Evolutionary conservation across 805 yeast genomes (phyloP).

Genomic region (Brettanomyces nanus): DNA sequence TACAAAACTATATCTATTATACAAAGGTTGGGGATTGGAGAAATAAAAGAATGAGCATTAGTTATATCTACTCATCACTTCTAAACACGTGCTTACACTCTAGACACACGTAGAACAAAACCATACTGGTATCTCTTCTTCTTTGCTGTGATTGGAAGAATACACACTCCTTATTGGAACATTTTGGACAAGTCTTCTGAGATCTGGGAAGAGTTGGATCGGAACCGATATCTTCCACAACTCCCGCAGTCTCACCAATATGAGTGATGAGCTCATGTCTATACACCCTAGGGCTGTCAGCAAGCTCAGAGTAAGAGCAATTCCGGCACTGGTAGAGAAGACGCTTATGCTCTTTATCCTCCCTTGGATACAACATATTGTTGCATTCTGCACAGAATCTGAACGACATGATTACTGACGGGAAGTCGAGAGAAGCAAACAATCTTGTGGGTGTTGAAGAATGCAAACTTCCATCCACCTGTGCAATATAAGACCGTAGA

Average conservation of each 20-base stretch:
- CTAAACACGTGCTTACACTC: conserved; percentile 73
- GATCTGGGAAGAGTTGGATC: conserved; percentile 98
- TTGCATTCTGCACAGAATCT: conserved; percentile 95
- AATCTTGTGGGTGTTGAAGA: no score
- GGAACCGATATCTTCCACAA: conserved; percentile 86
- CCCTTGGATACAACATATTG: conserved; percentile 96
- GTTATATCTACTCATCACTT: conserved; percentile 15
- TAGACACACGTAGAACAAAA: conserved; percentile 84
- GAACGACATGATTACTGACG: conserved; percentile 70
- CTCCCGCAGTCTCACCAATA: conserved; percentile 95
- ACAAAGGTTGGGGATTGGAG: no score
- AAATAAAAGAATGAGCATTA: conserved; percentile 1
- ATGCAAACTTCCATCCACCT: no score
- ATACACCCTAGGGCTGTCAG: conserved; percentile 80
- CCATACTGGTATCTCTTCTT: conserved; percentile 93
- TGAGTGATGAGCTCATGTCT: conserved; percentile 88
- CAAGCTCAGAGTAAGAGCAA: conserved; percentile 88
- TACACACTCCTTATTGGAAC: conserved; percentile 84
- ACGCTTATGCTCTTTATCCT: conserved; percentile 73
- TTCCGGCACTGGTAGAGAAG: conserved; percentile 89
- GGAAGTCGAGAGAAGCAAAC: no score
- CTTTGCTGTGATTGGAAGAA: conserved; percentile 96
- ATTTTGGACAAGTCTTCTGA: conserved; percentile 86
- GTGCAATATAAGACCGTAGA: no score
- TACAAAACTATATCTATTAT: no score